phyloP scores from a whole-genome alignment of 768 basidiomycete genomes.

The Leccinum subgranulosum region DNA sequence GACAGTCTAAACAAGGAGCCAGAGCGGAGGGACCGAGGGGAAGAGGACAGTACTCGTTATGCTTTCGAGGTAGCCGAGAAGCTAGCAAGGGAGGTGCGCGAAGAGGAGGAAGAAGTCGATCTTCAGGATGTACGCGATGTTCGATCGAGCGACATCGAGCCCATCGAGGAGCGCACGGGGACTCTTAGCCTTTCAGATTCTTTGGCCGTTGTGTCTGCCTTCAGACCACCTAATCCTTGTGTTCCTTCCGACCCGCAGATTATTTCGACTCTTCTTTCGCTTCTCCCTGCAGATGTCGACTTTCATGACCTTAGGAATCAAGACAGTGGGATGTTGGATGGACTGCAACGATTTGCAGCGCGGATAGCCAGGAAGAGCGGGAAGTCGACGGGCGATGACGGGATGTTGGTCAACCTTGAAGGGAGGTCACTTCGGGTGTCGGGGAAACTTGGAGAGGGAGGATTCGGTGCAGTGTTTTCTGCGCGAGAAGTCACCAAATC shows the following conservation, averaged over 20 bases:
- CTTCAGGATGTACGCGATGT: conserved; percentile 7
- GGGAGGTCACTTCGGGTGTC: conserved; percentile 65
- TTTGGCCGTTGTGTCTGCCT: conserved; percentile 56
- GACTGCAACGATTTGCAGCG: conserved; percentile 70
- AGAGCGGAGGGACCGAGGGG: conserved; percentile 18
- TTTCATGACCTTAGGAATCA: conserved; percentile 57
- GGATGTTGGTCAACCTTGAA: conserved; percentile 57
- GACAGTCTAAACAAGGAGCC: conserved; percentile 20
- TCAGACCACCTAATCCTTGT: conserved; percentile 83
- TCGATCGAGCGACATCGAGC: conserved; percentile 13
- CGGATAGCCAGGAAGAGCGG: conserved; percentile 32
- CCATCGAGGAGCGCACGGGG: conserved; percentile 60
- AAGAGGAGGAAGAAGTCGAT: conserved; percentile 21
- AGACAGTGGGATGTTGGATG: conserved; percentile 58
- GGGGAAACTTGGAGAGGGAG: conserved; percentile 94
- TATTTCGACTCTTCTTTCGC: conserved; percentile 59
- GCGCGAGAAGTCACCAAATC: conserved; percentile 55
- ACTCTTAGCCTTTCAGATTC: conserved; percentile 64
- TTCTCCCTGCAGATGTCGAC: conserved; percentile 55
- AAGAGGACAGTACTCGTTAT: conserved; percentile 35
- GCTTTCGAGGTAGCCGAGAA: conserved; percentile 56
- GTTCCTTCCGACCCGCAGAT: conserved; percentile 76
- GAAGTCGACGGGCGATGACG: conserved; percentile 36
- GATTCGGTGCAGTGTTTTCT: conserved; percentile 94
- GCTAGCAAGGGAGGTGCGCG: conserved; percentile 49